Base-by-base conservation (phyloP, 2,329 filamentous ascomycete genomes). In the Alternaria postmessia region DNA sequence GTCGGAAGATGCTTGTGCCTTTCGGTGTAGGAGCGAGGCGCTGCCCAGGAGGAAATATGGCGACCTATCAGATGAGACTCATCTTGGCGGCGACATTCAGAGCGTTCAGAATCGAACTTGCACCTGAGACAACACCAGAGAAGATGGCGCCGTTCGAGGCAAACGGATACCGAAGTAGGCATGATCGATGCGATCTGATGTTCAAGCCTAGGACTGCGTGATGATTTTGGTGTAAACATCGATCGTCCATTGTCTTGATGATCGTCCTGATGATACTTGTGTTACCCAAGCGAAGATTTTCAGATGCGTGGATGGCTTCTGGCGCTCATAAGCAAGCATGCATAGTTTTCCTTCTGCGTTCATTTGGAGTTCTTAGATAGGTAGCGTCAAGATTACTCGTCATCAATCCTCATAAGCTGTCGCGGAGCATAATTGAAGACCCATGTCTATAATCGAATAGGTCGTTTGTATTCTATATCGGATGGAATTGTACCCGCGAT, bases 41-140 rank as follows among this genome's bases (percentile, higher is more conserved):
- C 26, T 69, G 66, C n/a, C 66, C 66, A 2, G 66, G 65, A 32
- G 65, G 66, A 3, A 69, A 69, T 20, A 67, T 69, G 66, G 66
- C 66, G 3, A 67, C 63, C 0, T 69, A 67, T 22, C 66, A 67
- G 46, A 69, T 69, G 66, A 57, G 65, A 14, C 41, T 69, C 11
- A 66, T 69, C 18, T 56, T 69, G 7, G 59, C 58, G 7, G 66
- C 65, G 3, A 64, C 63, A 3, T 56, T 69, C 18, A 61, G 66
- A 8, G 64, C 63, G 14, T 67, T 69, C 28, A 61, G 28, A 36
- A 55, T 67, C 12, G 57, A 44, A 7, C 41, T 69, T 36, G 66
- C 66, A 18, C 61, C 63, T 2, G 65, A 69, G 43, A 69, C 66
- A 8, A 69, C 66, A 5, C 66, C 65, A 2, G 60, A 67, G 49